Conservation (phyloP, 2,329 filamentous ascomycete genomes). For the Penicillium sp. region DNA sequence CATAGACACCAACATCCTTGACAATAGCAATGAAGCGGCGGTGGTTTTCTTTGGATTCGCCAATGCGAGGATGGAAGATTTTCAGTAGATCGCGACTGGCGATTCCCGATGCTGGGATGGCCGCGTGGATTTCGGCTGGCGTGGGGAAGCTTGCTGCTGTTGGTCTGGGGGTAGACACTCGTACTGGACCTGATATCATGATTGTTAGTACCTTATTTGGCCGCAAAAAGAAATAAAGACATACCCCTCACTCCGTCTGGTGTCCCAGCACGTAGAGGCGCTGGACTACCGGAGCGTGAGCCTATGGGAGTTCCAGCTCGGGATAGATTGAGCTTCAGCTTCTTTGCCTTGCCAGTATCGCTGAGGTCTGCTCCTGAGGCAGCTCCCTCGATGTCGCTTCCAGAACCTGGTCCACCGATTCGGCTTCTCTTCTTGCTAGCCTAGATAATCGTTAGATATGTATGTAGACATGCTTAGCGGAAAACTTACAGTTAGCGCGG, state of each 20-base stretch:
- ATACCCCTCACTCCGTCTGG: constrained; percentile 32
- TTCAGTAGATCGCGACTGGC: constrained; percentile 41
- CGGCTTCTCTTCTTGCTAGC: constrained; percentile 51
- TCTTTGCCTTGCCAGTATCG: constrained; percentile 44
- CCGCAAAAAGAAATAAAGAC: background rate
- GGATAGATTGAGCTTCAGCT: constrained; percentile 46
- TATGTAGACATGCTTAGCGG: background rate
- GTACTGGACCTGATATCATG: constrained; percentile 20
- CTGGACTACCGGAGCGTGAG: constrained; percentile 47
- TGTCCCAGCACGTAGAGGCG: constrained; percentile 36
- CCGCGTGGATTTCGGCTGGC: constrained; percentile 43
- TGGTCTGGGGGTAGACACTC: constrained; percentile 29
- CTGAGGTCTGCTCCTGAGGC: constrained; percentile 44
- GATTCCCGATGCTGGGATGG: constrained; percentile 45
- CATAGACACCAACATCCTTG: constrained; percentile 41
- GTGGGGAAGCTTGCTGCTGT: constrained; percentile 36
- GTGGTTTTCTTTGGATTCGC: constrained; percentile 40
- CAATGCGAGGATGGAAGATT: constrained; percentile 41
- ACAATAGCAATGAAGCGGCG: constrained; percentile 42
- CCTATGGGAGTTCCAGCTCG: constrained; percentile 43
- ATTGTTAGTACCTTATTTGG: background rate
- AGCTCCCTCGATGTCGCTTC: constrained; percentile 55
- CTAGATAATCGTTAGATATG: constrained; percentile 28
- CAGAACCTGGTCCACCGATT: constrained; percentile 41
- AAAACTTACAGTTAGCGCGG: constrained; percentile 45